These are phyloP conservation scores for Craterostigma plantagineum DNA, from an alignment of 257 asterid genomes.

Conservation along the genomic window DNA sequence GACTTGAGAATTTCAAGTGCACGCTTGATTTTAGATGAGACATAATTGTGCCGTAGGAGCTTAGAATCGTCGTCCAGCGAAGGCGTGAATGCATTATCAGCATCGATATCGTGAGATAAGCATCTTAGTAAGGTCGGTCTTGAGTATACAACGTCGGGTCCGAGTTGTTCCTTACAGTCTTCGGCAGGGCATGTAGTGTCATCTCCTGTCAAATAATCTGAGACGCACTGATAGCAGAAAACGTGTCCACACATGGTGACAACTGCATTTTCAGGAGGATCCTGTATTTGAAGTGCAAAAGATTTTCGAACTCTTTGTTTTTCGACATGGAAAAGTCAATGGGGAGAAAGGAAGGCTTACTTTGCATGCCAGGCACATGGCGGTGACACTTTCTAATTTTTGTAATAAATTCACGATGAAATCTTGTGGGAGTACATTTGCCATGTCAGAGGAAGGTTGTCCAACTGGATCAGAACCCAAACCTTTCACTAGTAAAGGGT, in stretches of 20 bases:
- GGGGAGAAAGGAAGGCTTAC: conserved; percentile 26
- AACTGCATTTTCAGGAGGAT: conserved; percentile 95
- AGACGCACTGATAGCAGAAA: conserved; percentile 84
- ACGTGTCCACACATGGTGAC: conserved; percentile 92
- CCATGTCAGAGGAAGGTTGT: conserved; percentile 48
- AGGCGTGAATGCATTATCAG: conserved; percentile 21
- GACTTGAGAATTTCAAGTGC: conserved; percentile 49
- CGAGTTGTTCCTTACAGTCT: conserved; percentile 74
- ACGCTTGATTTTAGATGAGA: conserved; percentile 68
- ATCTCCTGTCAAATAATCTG: conserved; percentile 72
- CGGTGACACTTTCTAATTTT: conserved; percentile 49
- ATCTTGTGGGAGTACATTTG: conserved; percentile 48
- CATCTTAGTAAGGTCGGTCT: conserved; percentile 47
- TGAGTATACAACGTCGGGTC: conserved; percentile 65
- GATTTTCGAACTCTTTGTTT: background rate
- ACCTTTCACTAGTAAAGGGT: conserved; percentile 88
- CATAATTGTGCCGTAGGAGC: conserved; percentile 31
- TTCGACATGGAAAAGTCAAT: background rate
- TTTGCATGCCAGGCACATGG: conserved; percentile 59
- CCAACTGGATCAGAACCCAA: conserved; percentile 41
- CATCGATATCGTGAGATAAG: conserved; percentile 28
- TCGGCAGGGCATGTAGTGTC: conserved; percentile 74
- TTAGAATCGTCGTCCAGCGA: conserved; percentile 26
- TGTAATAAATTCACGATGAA: conserved; percentile 32
- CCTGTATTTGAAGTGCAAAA: conserved; percentile 21